Conservation (phyloP, 345 rosid genomes). For the Iberis pinnata region DNA sequence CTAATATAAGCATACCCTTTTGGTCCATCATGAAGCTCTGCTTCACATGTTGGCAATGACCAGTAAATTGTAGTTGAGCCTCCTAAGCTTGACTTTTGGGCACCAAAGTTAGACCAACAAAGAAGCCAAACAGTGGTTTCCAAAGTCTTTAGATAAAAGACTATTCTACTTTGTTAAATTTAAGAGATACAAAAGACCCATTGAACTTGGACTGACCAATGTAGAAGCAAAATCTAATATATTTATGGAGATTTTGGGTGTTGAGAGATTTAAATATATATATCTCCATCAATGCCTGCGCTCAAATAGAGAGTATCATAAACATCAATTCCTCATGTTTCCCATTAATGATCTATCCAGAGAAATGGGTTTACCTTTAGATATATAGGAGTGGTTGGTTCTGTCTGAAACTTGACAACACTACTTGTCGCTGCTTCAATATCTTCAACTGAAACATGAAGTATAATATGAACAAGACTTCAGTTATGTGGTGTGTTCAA, state of each 20-base stretch:
- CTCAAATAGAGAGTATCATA: constrained; percentile 35
- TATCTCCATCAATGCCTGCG: constrained; percentile 57
- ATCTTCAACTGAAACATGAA: constrained; percentile 69
- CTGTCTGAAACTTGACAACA: constrained; percentile 51
- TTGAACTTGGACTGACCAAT: constrained; percentile 57
- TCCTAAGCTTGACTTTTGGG: constrained; percentile 32
- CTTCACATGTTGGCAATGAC: constrained; percentile 29
- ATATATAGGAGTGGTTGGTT: constrained; percentile 80
- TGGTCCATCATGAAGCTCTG: constrained; percentile 43
- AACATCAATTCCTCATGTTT: constrained; percentile 27
- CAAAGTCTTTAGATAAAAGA: constrained; percentile 17
- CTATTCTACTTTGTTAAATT: constrained; percentile 1
- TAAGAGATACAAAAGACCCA: constrained; percentile 35
- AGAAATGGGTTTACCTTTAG: constrained; percentile 58
- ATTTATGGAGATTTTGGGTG: constrained; percentile 36
- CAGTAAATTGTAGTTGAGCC: constrained; percentile 27
- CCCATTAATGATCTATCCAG: neutral
- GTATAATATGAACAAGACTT: neutral
- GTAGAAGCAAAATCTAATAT: constrained; percentile 30
- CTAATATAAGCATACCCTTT: constrained; percentile 45
- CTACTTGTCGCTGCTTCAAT: constrained; percentile 51
- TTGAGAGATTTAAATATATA: constrained; percentile 33
- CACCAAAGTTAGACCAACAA: constrained; percentile 32
- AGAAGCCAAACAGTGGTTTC: constrained; percentile 33
- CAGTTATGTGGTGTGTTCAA: neutral